A percentile compares a stretch with the other conserved stretches of the same genome.
phyloP scores from a whole-genome alignment of 495 filamentous ascomycete genomes.

The Neurospora sp. region DNA sequence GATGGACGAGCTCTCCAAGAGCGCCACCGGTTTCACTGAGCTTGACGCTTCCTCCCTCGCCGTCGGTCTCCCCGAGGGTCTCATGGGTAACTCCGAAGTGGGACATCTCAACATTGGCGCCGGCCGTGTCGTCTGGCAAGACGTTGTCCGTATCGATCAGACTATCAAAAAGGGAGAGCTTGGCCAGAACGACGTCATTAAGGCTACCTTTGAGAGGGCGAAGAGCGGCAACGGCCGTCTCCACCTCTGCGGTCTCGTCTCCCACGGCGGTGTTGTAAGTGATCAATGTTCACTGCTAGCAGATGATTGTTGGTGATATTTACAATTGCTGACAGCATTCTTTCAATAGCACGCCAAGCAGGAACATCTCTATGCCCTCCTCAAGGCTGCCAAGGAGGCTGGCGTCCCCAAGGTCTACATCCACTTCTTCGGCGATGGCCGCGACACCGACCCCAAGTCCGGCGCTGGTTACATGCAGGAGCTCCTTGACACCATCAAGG shows the following conservation, averaged over 20 bases:
- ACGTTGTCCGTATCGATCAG: slow-evolving; percentile 95
- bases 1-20: slow-evolving; percentile 33
- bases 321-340: slow-evolving; percentile 6
- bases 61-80: slow-evolving; percentile 87
- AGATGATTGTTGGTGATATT: not conserved
- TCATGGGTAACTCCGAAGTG: slow-evolving; percentile 99
- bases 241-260: slow-evolving; percentile 82
- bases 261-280: slow-evolving; percentile 81
- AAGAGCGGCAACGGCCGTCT: slow-evolving; percentile 86
- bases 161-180: slow-evolving; percentile 84
- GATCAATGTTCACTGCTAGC: not conserved
- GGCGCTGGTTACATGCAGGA: slow-evolving; percentile 76
- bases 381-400: slow-evolving; percentile 80
- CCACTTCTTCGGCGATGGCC: slow-evolving; percentile 97
- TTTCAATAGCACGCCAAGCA: slow-evolving; percentile 70
- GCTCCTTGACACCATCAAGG: slow-evolving; percentile 63
- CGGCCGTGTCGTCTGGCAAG: slow-evolving; percentile 96
- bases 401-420: slow-evolving; percentile 86
- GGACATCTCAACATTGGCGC: slow-evolving; percentile 98
- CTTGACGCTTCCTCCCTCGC: slow-evolving; percentile 93
- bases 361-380: slow-evolving; percentile 76
- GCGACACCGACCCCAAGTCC: slow-evolving; percentile 95
- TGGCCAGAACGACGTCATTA: slow-evolving; percentile 66
- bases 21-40: slow-evolving; percentile 44
- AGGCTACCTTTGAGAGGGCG: slow-evolving; percentile 65